Conservation (phyloP, 306 rosid species). For the Prunus mira region DNA sequence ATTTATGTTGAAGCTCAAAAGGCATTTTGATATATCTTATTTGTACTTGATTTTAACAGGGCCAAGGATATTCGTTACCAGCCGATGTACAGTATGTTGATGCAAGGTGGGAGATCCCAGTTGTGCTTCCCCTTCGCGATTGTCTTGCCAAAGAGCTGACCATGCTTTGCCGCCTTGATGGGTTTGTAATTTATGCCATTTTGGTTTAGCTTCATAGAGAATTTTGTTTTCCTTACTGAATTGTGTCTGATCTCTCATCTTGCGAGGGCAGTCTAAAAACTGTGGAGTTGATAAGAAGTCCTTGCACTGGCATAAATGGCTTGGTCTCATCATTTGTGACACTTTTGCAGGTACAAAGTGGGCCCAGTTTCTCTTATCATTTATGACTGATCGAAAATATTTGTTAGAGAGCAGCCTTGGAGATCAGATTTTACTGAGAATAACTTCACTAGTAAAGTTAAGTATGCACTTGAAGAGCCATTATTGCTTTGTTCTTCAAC, state of each 20-base stretch:
- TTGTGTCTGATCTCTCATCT: conserved; percentile 36
- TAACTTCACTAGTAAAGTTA: not conserved
- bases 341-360: conserved; percentile 65
- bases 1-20: not conserved
- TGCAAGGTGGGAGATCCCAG: conserved; percentile 78
- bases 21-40: not conserved
- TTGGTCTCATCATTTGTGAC: conserved; percentile 82
- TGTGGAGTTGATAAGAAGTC: conserved; percentile 36
- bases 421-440: conserved; percentile 3
- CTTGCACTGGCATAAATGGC: conserved; percentile 62
- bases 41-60: conserved; percentile 46
- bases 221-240: conserved; percentile 17
- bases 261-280: conserved; percentile 97
- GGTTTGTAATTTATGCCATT: conserved; percentile 55
- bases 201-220: not conserved
- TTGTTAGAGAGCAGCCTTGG: not conserved
- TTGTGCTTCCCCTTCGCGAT: conserved; percentile 88
- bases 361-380: conserved; percentile 1
- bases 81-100: conserved; percentile 94
- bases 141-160: conserved; percentile 78
- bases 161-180: conserved; percentile 74
- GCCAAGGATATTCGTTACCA: conserved; percentile 87
- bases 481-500: not conserved
- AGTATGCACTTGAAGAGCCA: conserved; percentile 4
- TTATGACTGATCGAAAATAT: conserved; percentile 1